Conservation (phyloP, 2,329 filamentous ascomycete species). For the Parafenestella ontariensis region DNA sequence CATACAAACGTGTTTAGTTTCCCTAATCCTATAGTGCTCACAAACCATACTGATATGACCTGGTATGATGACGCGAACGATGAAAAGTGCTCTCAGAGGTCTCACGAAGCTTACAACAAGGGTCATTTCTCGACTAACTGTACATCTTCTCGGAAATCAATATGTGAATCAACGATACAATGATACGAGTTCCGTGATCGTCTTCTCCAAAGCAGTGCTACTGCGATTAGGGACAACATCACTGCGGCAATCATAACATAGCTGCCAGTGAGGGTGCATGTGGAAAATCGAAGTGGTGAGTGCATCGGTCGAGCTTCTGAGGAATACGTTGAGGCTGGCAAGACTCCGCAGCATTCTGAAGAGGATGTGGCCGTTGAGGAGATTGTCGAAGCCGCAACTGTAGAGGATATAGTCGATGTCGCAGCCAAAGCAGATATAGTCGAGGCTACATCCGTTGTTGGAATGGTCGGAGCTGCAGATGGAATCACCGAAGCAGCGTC, state of each 20-base stretch:
- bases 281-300: background rate
- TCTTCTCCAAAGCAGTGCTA: background rate
- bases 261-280: background rate
- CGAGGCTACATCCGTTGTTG: background rate
- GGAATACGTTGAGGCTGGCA: background rate
- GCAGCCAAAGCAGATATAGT: background rate
- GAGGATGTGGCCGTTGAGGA: background rate
- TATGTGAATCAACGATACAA: background rate
- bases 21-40: no score
- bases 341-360: no score
- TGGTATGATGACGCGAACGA: no score
- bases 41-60: no score
- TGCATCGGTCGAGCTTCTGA: background rate
- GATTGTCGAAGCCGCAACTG: background rate
- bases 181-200: background rate
- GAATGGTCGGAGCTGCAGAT: background rate
- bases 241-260: background rate
- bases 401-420: background rate
- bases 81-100: no score
- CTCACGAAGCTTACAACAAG: background rate
- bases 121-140: no score
- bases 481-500: background rate
- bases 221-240: background rate
- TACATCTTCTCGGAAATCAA: background rate
- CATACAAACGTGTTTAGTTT: no score